Percentiles rank a stretch among this genome's conserved stretches.
phyloP scores from a whole-genome alignment of 306 rosid species.

The Senna tora region DNA sequence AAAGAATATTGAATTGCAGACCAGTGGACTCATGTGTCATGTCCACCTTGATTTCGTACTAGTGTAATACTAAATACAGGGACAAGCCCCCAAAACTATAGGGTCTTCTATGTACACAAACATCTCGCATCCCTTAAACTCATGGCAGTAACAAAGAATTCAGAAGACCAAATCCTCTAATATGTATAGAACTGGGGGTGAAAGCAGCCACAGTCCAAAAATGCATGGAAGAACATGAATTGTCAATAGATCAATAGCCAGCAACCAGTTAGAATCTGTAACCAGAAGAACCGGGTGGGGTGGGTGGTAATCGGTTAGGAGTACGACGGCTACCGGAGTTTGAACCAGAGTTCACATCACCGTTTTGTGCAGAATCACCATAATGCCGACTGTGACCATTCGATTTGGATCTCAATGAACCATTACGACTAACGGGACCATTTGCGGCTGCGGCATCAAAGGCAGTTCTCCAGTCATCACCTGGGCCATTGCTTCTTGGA shows the following conservation, averaged over 20 bases:
- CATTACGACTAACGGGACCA: slow-evolving; percentile 56
- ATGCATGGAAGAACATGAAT: slow-evolving; percentile 53
- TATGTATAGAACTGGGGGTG: slow-evolving; percentile 45
- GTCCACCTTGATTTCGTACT: slow-evolving; percentile 37
- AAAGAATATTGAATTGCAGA: slow-evolving; percentile 50
- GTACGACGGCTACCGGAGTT: slow-evolving; percentile 87
- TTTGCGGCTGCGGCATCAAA: slow-evolving; percentile 94
- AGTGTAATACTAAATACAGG: slow-evolving; percentile 18
- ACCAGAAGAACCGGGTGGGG: slow-evolving; percentile 85
- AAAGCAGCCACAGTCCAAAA: slow-evolving; percentile 60
- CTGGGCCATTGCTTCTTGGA: slow-evolving; percentile 69
- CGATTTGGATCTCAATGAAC: slow-evolving; percentile 63
- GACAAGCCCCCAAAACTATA: slow-evolving; percentile 46
- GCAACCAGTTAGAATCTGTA: slow-evolving; percentile 61
- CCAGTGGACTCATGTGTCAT: slow-evolving; percentile 39
- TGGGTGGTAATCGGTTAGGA: slow-evolving; percentile 84
- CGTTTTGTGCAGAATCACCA: slow-evolving; percentile 83
- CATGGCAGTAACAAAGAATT: slow-evolving; percentile 52
- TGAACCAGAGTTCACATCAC: slow-evolving; percentile 66
- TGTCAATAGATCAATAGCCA: slow-evolving; percentile 33
- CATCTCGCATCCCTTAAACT: slow-evolving; percentile 50
- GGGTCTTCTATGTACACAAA: slow-evolving; percentile 77
- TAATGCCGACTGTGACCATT: slow-evolving; percentile 79
- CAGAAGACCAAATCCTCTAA: slow-evolving; percentile 45
- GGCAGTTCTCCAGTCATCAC: slow-evolving; percentile 92